These are phyloP conservation scores for Pseudogymnoascus sp. DNA, from an alignment of 2,329 filamentous ascomycete species.

Conservation along the genomic window DNA sequence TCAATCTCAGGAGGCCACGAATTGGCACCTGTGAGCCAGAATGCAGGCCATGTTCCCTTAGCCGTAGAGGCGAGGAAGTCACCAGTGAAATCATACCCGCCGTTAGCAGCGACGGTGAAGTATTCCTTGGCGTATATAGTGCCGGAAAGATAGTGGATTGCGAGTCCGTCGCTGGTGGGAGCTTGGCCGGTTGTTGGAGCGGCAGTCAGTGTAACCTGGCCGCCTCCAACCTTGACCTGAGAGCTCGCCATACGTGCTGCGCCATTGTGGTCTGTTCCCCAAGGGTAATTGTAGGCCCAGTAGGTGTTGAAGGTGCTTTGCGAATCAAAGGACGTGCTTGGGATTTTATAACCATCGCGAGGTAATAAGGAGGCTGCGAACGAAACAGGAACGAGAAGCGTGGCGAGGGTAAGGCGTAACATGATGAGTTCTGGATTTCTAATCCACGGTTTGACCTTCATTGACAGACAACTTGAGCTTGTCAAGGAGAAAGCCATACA, in stretches of 20 bases:
- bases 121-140: slow-evolving; percentile 36
- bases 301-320: slow-evolving; percentile 34
- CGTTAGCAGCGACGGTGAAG: slow-evolving; percentile 32
- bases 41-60: slow-evolving; percentile 46
- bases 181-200: slow-evolving; percentile 19
- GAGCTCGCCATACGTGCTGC: slow-evolving; percentile 45
- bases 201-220: slow-evolving; percentile 17
- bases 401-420: neutral
- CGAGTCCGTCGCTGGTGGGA: slow-evolving; percentile 24
- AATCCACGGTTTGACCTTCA: neutral
- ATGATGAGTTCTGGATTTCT: neutral
- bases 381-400: neutral
- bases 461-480: neutral
- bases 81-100: slow-evolving; percentile 33
- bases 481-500: neutral
- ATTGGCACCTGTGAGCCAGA: slow-evolving; percentile 48
- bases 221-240: slow-evolving; percentile 34
- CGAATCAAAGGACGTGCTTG: slow-evolving; percentile 32
- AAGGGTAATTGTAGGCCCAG: slow-evolving; percentile 48
- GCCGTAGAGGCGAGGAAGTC: slow-evolving; percentile 36
- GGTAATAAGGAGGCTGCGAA: neutral
- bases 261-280: slow-evolving; percentile 51
- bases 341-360: slow-evolving; percentile 23
- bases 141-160: slow-evolving; percentile 43
- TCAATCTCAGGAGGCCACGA: slow-evolving; percentile 54